A percentile compares a stretch with the other conserved stretches of the same genome.
Evolutionary conservation across 805 yeast species (phyloP).

Genomic region (Candida insectorum): DNA sequence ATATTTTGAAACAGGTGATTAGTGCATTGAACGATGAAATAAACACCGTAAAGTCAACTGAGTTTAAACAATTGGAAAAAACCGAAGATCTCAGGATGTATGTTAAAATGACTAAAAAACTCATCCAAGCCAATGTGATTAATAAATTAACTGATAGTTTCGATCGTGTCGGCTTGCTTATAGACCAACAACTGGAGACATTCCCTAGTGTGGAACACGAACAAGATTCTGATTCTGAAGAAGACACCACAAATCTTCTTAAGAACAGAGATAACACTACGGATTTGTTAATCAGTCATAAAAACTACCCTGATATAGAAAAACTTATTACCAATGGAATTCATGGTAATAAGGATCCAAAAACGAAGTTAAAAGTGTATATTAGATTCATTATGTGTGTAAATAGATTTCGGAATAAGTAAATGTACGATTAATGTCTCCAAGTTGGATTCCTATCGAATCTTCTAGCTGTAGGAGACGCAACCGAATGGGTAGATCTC

Average conservation of each 20-base stretch:
- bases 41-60: slow-evolving; percentile 2
- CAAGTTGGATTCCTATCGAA: no score
- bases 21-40: slow-evolving; percentile 4
- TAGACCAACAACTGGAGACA: slow-evolving; percentile 3
- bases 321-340: slow-evolving; percentile 2
- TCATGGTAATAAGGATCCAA: slow-evolving; percentile 2
- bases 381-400: slow-evolving; percentile 9
- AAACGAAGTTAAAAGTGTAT: slow-evolving; percentile 5
- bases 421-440: no score
- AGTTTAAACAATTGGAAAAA: not conserved
- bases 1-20: slow-evolving; percentile 7
- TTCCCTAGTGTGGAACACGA: slow-evolving; percentile 2
- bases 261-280: slow-evolving; percentile 5
- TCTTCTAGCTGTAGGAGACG: no score
- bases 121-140: slow-evolving; percentile 8
- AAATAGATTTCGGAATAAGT: slow-evolving; percentile 4
- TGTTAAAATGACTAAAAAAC: slow-evolving; percentile 5
- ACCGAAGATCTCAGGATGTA: slow-evolving; percentile 8
- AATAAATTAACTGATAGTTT: slow-evolving; percentile 6
- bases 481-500: no score
- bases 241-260: slow-evolving; percentile 9
- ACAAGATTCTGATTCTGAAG: slow-evolving; percentile 2
- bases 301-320: slow-evolving; percentile 3
- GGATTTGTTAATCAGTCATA: slow-evolving; percentile 3
- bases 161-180: slow-evolving; percentile 9